These are phyloP conservation scores for Scutellaria minor DNA, from an alignment of 257 asterid genomes.

Conservation along the genomic window DNA sequence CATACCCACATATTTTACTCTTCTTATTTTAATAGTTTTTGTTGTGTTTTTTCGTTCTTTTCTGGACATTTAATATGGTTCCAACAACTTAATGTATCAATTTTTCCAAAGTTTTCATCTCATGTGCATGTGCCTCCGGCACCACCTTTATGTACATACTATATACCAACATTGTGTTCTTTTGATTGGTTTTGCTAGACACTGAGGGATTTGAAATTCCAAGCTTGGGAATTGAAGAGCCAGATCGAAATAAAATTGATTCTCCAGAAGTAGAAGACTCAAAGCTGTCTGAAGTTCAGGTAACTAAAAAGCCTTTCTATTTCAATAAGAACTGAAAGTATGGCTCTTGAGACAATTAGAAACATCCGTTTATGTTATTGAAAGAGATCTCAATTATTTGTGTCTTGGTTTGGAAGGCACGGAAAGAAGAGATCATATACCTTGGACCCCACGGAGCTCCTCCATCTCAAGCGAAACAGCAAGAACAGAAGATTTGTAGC, in stretches of 20 bases:
- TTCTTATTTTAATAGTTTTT: too few species aligned
- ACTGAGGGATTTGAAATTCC: constrained; percentile 93
- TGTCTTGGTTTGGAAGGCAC: constrained; percentile 43
- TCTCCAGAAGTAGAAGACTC: constrained; percentile 55
- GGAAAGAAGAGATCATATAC: constrained; percentile 73
- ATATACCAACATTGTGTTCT: constrained; percentile 6
- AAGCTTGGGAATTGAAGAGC: constrained; percentile 72
- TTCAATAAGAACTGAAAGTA: neutral
- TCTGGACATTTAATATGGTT: too few species aligned
- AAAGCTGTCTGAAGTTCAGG: constrained; percentile 52
- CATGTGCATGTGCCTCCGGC: too few species aligned
- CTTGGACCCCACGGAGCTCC: constrained; percentile 99
- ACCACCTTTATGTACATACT: too few species aligned
- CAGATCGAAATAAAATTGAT: constrained; percentile 39
- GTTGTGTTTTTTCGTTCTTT: too few species aligned
- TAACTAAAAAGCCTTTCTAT: constrained; percentile 29
- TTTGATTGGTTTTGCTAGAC: constrained; percentile 47
- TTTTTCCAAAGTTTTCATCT: too few species aligned
- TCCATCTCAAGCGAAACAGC: constrained; percentile 76
- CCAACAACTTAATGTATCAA: too few species aligned
- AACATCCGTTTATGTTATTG: constrained; percentile 9
- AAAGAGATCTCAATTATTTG: neutral
- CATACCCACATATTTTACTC: too few species aligned
- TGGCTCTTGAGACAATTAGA: neutral
- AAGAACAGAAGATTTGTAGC: constrained; percentile 53